phyloP scores from a whole-genome alignment of 345 rosid species.

The Lepidium aucheri region DNA sequence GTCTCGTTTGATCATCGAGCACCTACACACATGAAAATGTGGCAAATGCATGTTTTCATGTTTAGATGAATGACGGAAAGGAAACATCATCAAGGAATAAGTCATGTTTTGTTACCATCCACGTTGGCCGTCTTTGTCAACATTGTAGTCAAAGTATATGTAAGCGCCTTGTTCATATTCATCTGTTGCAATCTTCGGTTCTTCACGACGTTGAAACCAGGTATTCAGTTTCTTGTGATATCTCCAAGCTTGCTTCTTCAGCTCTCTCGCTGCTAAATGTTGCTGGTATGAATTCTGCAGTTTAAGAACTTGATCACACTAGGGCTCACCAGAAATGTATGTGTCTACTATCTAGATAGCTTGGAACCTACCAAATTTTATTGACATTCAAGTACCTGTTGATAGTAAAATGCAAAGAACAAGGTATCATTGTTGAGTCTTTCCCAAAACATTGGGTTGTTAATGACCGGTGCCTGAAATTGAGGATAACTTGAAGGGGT shows the following conservation, averaged over 20 bases:
- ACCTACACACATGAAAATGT: background rate
- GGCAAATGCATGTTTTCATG: background rate
- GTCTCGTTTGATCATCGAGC: background rate
- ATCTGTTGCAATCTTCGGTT: conserved; percentile 75
- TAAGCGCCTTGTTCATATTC: conserved; percentile 84
- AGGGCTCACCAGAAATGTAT: background rate
- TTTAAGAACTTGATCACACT: background rate
- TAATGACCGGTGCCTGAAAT: conserved; percentile 66
- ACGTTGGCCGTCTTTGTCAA: conserved; percentile 50
- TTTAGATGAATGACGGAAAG: background rate
- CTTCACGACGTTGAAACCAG: conserved; percentile 85
- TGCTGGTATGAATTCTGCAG: conserved; percentile 74
- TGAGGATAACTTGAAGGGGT: conserved; percentile 80
- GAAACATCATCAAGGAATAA: no score
- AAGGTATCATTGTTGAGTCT: conserved; percentile 54
- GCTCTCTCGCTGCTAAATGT: conserved; percentile 71
- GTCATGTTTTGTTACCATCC: conserved; percentile 50
- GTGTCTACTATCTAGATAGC: background rate
- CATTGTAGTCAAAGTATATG: conserved; percentile 70
- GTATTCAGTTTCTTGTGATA: conserved; percentile 76
- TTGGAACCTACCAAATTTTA: background rate
- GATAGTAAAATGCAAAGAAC: conserved; percentile 75
- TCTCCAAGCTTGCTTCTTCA: conserved; percentile 87
- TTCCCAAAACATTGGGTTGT: conserved; percentile 71
- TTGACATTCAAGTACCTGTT: conserved; percentile 48